Evolutionary conservation across 495 filamentous ascomycete genomes (phyloP), one percentile per base, ranked within the genome.

Genomic region (Neurospora sp.): DNA sequence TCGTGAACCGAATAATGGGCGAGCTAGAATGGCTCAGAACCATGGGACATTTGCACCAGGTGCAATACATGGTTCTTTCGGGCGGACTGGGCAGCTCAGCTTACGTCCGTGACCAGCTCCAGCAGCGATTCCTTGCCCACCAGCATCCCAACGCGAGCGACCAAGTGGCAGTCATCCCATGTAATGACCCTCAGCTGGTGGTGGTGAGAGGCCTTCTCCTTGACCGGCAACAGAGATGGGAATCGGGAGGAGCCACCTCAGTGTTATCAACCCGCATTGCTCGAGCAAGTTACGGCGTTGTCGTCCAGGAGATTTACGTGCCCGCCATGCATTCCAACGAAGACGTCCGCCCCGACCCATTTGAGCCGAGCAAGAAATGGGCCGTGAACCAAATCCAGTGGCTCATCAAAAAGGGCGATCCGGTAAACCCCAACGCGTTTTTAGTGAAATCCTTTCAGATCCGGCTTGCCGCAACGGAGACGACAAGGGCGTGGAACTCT

Each of bases 21-120:
- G 89, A 91, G 74, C 85, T 90, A 3, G 76, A 84, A 37, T 83
- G 83, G 74, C 83, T 90, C 69, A 78, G 84, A 27, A 74, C 76
- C 9, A 87, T 83, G 27, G 80, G 83, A 27, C 83, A 85, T 0
- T 71, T 79, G 4, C 80, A 85, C 54, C 79, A 84, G 70, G 87
- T 91, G 41, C 80, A 77, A 40, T 86, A 90, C 72, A 81, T 91
- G 39, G 83, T 92, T 5, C 81, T 92, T 8, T 91, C 89, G 0
- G 90, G 90, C 5, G 90, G 90, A 3, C 86, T 91, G 5, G 89
- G 90, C 14, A 90, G 89, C 76, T 91, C 89, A 0, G 80, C 85
- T n/a, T 91, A 92, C 74, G 84, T 92, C 4, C 78, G 82, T 42
- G 78, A 85, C 46, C 75, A 82, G 9, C 80, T 89, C 10, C 73